Evolutionary conservation across 176 grass and related monocot species (phyloP), one percentile per base, ranked within the genome.

Genomic region (Aegilops bicornis): DNA sequence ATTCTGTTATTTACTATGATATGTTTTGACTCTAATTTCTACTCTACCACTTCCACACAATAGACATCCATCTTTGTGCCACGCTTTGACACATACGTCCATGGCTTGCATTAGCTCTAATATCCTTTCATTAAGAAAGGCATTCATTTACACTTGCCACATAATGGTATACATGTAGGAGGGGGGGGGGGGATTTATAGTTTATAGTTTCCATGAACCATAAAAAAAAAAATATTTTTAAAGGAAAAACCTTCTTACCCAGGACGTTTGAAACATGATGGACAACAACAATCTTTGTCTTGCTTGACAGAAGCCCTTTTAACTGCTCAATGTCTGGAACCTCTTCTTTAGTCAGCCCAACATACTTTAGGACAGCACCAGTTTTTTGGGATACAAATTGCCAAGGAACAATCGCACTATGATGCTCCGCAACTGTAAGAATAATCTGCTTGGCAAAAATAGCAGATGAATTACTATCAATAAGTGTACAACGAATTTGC

Each of bases 261-360:
- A 98, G 92, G 67, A 92, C 82, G 80, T 98, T 98, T 10, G 94
- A 88, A 19, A 98, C 87, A 94, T 98, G 97, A 77, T 96, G 97
- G 42, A 89, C 66, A 84, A 91, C 91, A 71, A 96, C 97, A 60
- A 98, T 93, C 91, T 94, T 94, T 65, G 97, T 98, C 77, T 90
- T 96, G 39, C 82, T 90, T 64, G 97, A 96, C 64, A 98, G 79
- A 86, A 96, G 83, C 62, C 84, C 76, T 90, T 94, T 98, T 19
- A 96, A 87, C 37, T 96, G 93, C 24, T 98, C 90, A 75, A 98
- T 81, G 87, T 98, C 90, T 36, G 94, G 97, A 86, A 86, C 76
- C 69, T 86, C 91, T 92, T 98, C 92, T 82, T 92, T 94, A 82
- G 94, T 94, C 88, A 98, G 67, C 7, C 79, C 85, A 84, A 98